These are phyloP conservation scores for Trifolium subterraneum DNA, from an alignment of 306 rosid genomes.

Conservation along the genomic window DNA sequence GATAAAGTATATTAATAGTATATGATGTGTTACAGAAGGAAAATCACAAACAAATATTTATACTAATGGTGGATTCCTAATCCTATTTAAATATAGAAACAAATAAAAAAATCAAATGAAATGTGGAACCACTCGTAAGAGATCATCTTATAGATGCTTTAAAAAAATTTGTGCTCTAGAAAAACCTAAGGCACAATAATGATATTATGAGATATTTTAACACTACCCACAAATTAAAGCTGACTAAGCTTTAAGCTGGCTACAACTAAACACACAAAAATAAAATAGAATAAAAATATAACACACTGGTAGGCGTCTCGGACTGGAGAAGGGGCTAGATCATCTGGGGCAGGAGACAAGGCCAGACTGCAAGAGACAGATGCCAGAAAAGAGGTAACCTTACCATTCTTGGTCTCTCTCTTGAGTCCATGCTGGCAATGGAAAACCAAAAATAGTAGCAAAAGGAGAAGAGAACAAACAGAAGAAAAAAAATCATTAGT, in stretches of 20 bases:
- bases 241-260: constrained; percentile 6
- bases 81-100: not conserved
- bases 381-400: constrained; percentile 18
- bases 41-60: constrained; percentile 5
- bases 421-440: not conserved
- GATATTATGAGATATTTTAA: constrained; percentile 11
- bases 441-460: constrained; percentile 1
- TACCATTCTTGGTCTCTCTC: constrained; percentile 20
- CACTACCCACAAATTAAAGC: constrained; percentile 2
- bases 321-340: constrained; percentile 8
- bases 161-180: not conserved
- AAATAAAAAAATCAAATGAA: not conserved
- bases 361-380: not conserved
- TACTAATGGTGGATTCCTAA: not conserved
- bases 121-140: constrained; percentile 4
- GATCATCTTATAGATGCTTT: not conserved
- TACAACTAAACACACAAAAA: constrained; percentile 20
- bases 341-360: not conserved
- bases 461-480: constrained; percentile 3
- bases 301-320: not conserved
- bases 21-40: constrained; percentile 2
- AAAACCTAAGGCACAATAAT: constrained; percentile 7
- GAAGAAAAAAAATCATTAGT: not conserved
- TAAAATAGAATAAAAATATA: constrained; percentile 23
- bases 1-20: constrained; percentile 26